Percentiles rank a stretch among this genome's conserved stretches.
Conservation (phyloP, 805 yeast species). For the Metschnikowia colocasiae region DNA sequence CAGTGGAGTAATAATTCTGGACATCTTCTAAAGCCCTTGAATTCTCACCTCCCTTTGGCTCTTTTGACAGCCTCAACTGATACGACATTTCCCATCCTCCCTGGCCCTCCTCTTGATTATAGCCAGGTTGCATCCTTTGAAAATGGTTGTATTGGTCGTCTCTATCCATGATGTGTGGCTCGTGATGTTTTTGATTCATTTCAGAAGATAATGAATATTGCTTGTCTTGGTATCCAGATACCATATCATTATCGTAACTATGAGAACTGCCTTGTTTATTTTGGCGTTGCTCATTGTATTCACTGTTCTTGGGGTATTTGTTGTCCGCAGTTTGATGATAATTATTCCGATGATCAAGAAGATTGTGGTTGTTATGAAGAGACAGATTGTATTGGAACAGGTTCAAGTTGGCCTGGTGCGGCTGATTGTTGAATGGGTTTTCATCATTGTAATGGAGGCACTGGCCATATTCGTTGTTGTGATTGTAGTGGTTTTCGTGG, state of each 20-base stretch:
- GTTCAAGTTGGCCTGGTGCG: background rate
- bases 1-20: background rate
- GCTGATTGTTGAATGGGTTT: background rate
- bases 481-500: background rate
- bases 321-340: background rate
- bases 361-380: background rate
- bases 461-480: background rate
- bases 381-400: background rate
- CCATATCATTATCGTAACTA: background rate
- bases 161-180: background rate
- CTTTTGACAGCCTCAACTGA: background rate
- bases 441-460: background rate
- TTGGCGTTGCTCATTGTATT: constrained; percentile 1
- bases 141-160: background rate
- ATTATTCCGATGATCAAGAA: background rate
- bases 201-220: constrained; percentile 1
- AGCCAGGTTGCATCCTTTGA: background rate
- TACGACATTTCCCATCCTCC: constrained; percentile 1
- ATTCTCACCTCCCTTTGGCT: background rate
- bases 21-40: background rate
- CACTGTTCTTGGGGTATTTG: background rate
- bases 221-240: background rate
- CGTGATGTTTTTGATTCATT: background rate
- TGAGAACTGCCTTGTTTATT: background rate
- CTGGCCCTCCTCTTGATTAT: background rate